phyloP scores from a whole-genome alignment of 2,329 filamentous ascomycete genomes.

The Colletotrichum musicola region DNA sequence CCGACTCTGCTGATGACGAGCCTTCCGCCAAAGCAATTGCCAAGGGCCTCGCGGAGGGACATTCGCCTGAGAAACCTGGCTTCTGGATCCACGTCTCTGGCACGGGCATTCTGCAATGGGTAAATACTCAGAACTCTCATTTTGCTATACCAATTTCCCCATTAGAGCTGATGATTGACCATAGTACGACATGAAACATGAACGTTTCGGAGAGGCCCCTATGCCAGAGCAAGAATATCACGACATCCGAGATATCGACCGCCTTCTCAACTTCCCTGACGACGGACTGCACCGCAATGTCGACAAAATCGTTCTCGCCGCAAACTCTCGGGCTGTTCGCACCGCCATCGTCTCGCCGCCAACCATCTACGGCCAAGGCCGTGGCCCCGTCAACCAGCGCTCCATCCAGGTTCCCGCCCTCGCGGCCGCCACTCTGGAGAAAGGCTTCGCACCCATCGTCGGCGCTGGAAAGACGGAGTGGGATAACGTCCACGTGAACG shows the following conservation, averaged over 20 bases:
- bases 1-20: conserved; percentile 60
- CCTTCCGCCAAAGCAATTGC: conserved; percentile 58
- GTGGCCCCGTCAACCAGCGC: conserved; percentile 61
- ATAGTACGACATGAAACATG: conserved; percentile 54
- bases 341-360: conserved; percentile 63
- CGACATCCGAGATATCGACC: conserved; percentile 69
- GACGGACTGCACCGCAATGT: conserved; percentile 73
- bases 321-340: conserved; percentile 53
- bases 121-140: not conserved
- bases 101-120: conserved; percentile 60
- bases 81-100: conserved; percentile 66
- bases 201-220: conserved; percentile 59
- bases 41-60: conserved; percentile 58
- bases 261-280: conserved; percentile 68
- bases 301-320: conserved; percentile 73
- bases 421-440: conserved; percentile 53
- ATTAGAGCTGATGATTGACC: not conserved
- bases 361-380: conserved; percentile 64
- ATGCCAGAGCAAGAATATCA: conserved; percentile 63
- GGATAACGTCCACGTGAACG: conserved; percentile 65
- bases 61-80: conserved; percentile 58
- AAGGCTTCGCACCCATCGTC: conserved; percentile 59
- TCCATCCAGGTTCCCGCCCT: conserved; percentile 64
- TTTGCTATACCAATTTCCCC: not conserved
- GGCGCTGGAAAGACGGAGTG: conserved; percentile 60